Base-by-base conservation (phyloP, 1,284 basidiomycete genomes). In the Malassezia vespertilionis region DNA sequence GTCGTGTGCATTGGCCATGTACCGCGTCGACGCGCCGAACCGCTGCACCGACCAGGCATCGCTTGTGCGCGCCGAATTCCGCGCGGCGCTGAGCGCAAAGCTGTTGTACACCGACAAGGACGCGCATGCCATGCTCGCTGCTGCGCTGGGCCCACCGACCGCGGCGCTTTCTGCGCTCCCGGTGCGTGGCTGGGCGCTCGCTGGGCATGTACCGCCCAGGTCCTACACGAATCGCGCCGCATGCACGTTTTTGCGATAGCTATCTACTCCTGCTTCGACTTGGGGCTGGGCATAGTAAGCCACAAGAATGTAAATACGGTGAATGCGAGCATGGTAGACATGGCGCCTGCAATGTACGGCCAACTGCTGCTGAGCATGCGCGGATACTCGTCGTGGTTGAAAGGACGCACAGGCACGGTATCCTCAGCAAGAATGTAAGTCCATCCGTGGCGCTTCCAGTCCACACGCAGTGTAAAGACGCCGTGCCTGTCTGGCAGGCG, bases 401-500 rank as follows among this genome's bases (percentile, higher is more conserved):
- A 85, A 1, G 91, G 93, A 1, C 93, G 84, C 40, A 97, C 82
- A 11, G 88, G 80, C 4, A 88, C 84, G 15, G 80, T 83, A 7
- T 81, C 82, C 2, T 81, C 78, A 44, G 81, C 78, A 7, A 52
- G 20, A 33, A 96, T 74, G 72, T 80, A 82, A 15, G 81, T 78
- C 75, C 60, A 86, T 77, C 90, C 90, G 64, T 80, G 81, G 44
- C 91, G 81, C 69, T 84, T 86, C 74, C 87, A 82, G 72, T 90
- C 79, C 34, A 95, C 75, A 21, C 86, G 76, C 69, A 97, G 90
- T 67, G 95, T 95, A 79, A 93, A 97, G 11, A 97, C 93, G 34
- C 93, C 91, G 70, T 97, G 93, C 46, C 88, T 76, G 73, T 96
- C 91, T 3, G 91, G 91, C 3, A 83, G 81, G 33, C 80, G 80